Evolutionary conservation across 2,329 filamentous ascomycete genomes (phyloP).

Genomic region (Lasiodiplodia gonubiensis): DNA sequence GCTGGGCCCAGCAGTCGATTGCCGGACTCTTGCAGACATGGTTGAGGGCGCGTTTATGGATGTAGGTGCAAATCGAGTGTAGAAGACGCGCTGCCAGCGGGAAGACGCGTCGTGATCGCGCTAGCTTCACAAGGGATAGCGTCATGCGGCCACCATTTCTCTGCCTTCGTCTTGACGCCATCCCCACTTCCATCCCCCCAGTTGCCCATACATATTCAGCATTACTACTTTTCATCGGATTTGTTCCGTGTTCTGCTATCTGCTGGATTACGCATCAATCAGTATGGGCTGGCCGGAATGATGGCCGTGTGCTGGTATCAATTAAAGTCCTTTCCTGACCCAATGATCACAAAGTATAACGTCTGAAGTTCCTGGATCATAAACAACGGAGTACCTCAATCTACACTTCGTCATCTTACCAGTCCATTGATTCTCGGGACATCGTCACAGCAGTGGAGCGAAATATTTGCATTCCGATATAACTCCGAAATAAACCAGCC

Average conservation of each 20-base stretch:
- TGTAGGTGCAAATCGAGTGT: neutral
- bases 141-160: neutral
- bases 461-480: too few species aligned
- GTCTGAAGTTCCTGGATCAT: too few species aligned
- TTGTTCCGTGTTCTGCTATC: neutral
- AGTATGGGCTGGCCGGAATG: too few species aligned
- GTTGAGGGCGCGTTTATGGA: neutral
- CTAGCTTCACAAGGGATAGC: slow-evolving; percentile 1
- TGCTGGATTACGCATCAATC: too few species aligned
- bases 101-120: slow-evolving; percentile 22
- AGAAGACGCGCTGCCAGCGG: neutral
- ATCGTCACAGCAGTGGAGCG: neutral
- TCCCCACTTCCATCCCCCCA: neutral
- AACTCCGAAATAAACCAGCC: too few species aligned
- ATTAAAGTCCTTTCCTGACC: neutral
- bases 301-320: too few species aligned
- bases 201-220: neutral
- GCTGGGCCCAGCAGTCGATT: slow-evolving; percentile 3
- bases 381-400: too few species aligned
- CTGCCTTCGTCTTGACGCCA: too few species aligned
- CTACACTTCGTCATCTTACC: neutral
- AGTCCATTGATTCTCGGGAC: neutral
- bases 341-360: too few species aligned
- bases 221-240: neutral
- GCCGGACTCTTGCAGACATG: slow-evolving; percentile 12